Conservation (phyloP, 805 yeast species). For the Candida succiphila region DNA sequence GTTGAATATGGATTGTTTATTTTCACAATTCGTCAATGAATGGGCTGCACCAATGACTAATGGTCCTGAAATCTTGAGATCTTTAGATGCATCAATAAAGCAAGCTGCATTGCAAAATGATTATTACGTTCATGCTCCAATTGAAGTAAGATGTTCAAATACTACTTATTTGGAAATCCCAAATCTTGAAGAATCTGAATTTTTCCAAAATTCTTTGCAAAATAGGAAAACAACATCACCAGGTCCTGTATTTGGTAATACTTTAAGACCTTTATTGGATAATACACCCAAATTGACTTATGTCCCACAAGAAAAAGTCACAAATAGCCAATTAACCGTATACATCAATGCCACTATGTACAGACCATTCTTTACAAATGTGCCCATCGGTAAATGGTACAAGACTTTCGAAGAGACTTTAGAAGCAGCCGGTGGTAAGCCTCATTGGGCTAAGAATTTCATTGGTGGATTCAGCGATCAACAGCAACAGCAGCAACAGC, state of each 20-base stretch:
- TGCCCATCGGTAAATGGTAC: slow-evolving; percentile 75
- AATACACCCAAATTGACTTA: slow-evolving; percentile 62
- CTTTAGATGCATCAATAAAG: slow-evolving; percentile 52
- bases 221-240: slow-evolving; percentile 41
- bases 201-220: slow-evolving; percentile 34
- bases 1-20: slow-evolving; percentile 90
- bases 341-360: slow-evolving; percentile 93
- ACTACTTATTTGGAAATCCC: too few relatives aligned
- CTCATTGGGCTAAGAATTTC: slow-evolving; percentile 98
- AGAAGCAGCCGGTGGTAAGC: slow-evolving; percentile 77
- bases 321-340: slow-evolving; percentile 72
- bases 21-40: slow-evolving; percentile 89
- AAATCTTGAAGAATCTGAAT: slow-evolving; percentile 16
- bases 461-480: slow-evolving; percentile 53
- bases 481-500: too few relatives aligned
- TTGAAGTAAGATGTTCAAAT: slow-evolving; percentile 90
- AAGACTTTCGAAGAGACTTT: slow-evolving; percentile 71
- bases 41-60: slow-evolving; percentile 88
- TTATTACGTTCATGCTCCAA: slow-evolving; percentile 88
- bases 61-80: slow-evolving; percentile 61
- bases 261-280: slow-evolving; percentile 72
- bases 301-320: slow-evolving; percentile 40
- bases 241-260: slow-evolving; percentile 84
- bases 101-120: slow-evolving; percentile 50
- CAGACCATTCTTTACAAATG: slow-evolving; percentile 77